Conservation (phyloP, 2,329 filamentous ascomycete species). For the Talaromyces sp. region DNA sequence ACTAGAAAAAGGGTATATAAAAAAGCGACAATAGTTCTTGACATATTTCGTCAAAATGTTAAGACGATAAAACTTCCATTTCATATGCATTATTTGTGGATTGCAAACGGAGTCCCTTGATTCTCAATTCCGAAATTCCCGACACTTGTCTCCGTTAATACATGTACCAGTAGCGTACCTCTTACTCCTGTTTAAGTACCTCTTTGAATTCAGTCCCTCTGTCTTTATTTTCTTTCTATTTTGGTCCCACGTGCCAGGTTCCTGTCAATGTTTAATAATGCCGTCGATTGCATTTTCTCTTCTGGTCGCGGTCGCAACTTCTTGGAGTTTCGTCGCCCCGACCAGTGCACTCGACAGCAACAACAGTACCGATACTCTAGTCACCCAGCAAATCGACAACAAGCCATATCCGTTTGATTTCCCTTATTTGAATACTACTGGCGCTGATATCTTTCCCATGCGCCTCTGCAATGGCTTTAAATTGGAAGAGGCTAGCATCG, state of each 20-base stretch:
- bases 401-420: slow-evolving; percentile 34
- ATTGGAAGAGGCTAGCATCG: slow-evolving; percentile 66
- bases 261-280: slow-evolving; percentile 36
- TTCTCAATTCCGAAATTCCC: background rate
- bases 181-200: background rate
- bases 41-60: background rate
- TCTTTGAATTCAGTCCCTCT: background rate
- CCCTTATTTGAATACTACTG: slow-evolving; percentile 29
- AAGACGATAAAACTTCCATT: background rate
- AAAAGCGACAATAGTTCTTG: background rate
- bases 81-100: background rate
- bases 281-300: background rate
- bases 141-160: background rate
- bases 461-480: slow-evolving; percentile 53
- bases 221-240: background rate
- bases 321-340: background rate
- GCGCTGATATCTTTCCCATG: slow-evolving; percentile 55
- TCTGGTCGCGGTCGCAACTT: background rate
- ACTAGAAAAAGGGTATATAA: no score
- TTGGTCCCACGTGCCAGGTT: slow-evolving; percentile 42
- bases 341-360: background rate
- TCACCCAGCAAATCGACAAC: slow-evolving; percentile 24
- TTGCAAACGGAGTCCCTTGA: background rate
- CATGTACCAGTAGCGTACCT: background rate
- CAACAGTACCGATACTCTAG: background rate